Percentiles rank a stretch among this genome's conserved stretches.
Conservation (phyloP, 177 flowering plant genomes). For the Vitis hybrid region DNA sequence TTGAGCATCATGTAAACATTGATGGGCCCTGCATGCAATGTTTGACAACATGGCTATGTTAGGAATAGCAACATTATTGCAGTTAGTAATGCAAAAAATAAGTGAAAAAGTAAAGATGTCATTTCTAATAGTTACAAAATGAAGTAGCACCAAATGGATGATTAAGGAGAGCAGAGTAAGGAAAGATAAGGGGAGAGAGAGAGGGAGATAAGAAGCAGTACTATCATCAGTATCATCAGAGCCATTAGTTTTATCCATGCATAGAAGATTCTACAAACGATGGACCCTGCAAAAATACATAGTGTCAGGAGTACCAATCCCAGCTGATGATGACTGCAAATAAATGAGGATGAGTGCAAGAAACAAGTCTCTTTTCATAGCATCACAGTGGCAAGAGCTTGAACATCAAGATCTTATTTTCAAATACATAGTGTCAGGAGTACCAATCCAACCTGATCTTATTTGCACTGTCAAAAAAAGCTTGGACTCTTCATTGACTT, state of each 20-base stretch:
- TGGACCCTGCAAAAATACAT: slow-evolving; percentile 9
- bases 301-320: too few relatives aligned
- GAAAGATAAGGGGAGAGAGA: neutral
- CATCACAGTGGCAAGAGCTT: slow-evolving; percentile 62
- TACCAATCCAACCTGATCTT: slow-evolving; percentile 59
- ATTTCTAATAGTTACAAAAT: too few relatives aligned
- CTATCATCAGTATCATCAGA: slow-evolving; percentile 15
- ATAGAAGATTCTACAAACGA: slow-evolving; percentile 33
- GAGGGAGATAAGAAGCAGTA: slow-evolving; percentile 7
- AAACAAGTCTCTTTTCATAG: slow-evolving; percentile 40
- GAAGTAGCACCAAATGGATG: too few relatives aligned
- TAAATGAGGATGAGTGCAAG: slow-evolving; percentile 24
- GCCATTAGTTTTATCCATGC: slow-evolving; percentile 32
- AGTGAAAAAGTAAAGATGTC: too few relatives aligned
- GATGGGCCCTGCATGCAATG: too few relatives aligned
- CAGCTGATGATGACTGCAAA: too few relatives aligned
- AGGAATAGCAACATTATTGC: too few relatives aligned
- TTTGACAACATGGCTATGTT: too few relatives aligned
- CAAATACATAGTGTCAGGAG: slow-evolving; percentile 54
- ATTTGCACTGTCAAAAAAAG: slow-evolving; percentile 37
- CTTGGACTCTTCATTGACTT: slow-evolving; percentile 34
- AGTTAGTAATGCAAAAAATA: too few relatives aligned
- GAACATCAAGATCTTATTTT: slow-evolving; percentile 68
- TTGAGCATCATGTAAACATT: too few relatives aligned
- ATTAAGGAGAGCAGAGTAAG: slow-evolving; percentile 16